phyloP scores from a whole-genome alignment of 192 early-diverging fungal genomes.

The Haplosporangium gracile region DNA sequence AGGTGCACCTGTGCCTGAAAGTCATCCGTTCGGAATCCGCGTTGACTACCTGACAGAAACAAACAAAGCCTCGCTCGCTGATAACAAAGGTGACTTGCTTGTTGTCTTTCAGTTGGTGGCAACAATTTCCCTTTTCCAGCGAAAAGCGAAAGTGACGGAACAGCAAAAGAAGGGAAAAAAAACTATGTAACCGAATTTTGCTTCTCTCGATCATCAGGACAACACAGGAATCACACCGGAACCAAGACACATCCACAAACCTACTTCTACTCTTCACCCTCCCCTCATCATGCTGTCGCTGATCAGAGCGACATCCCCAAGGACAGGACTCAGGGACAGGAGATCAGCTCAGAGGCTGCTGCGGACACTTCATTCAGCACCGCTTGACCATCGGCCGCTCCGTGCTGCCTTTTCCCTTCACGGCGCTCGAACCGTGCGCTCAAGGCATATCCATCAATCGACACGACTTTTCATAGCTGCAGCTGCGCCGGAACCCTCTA shows the following conservation, averaged over 20 bases:
- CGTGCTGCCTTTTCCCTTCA: not conserved
- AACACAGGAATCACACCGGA: not conserved
- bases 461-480: not conserved
- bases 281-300: constrained; percentile 25
- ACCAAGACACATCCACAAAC: not conserved
- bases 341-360: not conserved
- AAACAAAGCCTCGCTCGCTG: no score
- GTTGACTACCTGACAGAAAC: no score
- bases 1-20: no score
- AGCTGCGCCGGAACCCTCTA: not conserved
- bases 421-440: not conserved
- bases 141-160: no score
- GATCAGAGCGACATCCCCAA: constrained; percentile 21
- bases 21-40: no score
- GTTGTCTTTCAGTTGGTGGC: no score
- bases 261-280: not conserved
- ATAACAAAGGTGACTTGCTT: no score
- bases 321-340: not conserved
- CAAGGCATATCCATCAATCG: not conserved
- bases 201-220: not conserved
- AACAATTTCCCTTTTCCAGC: no score
- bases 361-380: not conserved
- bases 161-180: no score
- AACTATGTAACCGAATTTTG: no score
- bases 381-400: not conserved